A percentile compares a stretch with the other conserved stretches of the same genome.
These are phyloP conservation scores for Paecilomyces niveus DNA, from an alignment of 2,329 filamentous ascomycete genomes.

Conservation along the genomic window DNA sequence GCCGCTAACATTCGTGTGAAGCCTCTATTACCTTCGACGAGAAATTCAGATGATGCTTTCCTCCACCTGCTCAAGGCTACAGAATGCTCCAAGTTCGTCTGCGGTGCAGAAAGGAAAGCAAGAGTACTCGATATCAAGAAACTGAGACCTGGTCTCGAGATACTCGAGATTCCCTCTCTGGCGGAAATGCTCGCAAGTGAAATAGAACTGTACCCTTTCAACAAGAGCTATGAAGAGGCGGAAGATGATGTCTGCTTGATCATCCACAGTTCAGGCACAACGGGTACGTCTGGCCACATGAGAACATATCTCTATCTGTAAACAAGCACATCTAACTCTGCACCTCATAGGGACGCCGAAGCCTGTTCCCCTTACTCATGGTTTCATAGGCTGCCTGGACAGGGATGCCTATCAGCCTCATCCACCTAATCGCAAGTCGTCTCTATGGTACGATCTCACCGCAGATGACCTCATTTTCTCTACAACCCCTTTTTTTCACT, in stretches of 20 bases:
- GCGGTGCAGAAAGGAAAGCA: conserved; percentile 14
- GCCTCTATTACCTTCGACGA: conserved; percentile 13
- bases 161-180: conserved; percentile 7
- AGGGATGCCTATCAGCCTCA: conserved; percentile 2
- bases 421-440: conserved; percentile 10
- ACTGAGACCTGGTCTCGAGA: conserved; percentile 3
- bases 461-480: conserved; percentile 10
- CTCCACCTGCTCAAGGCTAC: conserved; percentile 10
- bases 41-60: conserved; percentile 14
- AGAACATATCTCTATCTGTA: background rate
- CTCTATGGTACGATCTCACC: conserved; percentile 5
- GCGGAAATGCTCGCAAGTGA: conserved; percentile 9
- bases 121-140: conserved; percentile 33
- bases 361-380: conserved; percentile 21
- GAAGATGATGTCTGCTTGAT: conserved; percentile 17
- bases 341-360: conserved; percentile 22
- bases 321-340: conserved; percentile 21
- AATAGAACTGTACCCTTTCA: conserved; percentile 11
- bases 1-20: conserved; percentile 1
- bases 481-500: conserved; percentile 19
- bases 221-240: conserved; percentile 12
- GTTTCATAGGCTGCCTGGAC: conserved; percentile 14
- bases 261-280: conserved; percentile 33
- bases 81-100: conserved; percentile 17
- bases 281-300: conserved; percentile 16